phyloP scores from a whole-genome alignment of 2,329 filamentous ascomycete genomes.

The Sporothrix euskadiensis region DNA sequence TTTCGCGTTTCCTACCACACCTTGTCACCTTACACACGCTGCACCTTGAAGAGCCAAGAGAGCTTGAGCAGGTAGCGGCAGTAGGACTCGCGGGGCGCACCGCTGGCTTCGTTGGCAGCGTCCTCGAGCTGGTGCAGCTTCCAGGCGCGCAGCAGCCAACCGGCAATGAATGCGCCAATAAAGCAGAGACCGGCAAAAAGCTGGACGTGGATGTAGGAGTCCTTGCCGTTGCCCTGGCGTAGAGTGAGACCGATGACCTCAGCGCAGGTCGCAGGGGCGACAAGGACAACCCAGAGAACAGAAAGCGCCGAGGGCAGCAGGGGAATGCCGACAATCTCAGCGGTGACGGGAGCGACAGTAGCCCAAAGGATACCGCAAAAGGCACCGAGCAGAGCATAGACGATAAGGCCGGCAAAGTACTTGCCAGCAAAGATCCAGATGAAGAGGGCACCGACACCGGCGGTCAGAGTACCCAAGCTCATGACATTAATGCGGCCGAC shows the following conservation, averaged over 20 bases:
- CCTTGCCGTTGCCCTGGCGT: slow-evolving; percentile 41
- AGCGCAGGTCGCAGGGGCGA: slow-evolving; percentile 68
- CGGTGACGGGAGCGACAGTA: slow-evolving; percentile 67
- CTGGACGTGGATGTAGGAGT: slow-evolving; percentile 55
- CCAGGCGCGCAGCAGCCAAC: slow-evolving; percentile 48
- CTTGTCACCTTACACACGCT: slow-evolving; percentile 28
- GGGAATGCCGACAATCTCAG: slow-evolving; percentile 71
- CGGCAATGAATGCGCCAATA: slow-evolving; percentile 53
- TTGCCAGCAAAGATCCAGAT: slow-evolving; percentile 72
- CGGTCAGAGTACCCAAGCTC: slow-evolving; percentile 61
- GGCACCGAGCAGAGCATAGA: slow-evolving; percentile 68
- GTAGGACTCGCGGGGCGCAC: slow-evolving; percentile 14
- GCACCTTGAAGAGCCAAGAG: slow-evolving; percentile 30
- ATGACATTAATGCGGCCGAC: slow-evolving; percentile 75
- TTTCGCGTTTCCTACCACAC: not conserved
- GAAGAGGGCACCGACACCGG: slow-evolving; percentile 64
- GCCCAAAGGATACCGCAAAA: slow-evolving; percentile 73
- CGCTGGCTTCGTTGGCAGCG: slow-evolving; percentile 22
- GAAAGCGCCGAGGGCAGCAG: slow-evolving; percentile 67
- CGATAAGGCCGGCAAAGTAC: slow-evolving; percentile 64
- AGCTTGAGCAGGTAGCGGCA: slow-evolving; percentile 30
- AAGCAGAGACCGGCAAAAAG: slow-evolving; percentile 64
- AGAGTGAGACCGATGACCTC: slow-evolving; percentile 65
- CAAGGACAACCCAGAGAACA: slow-evolving; percentile 70
- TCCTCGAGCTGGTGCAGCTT: slow-evolving; percentile 46